phyloP scores from a whole-genome alignment of 257 asterid genomes.

The Linderniella brevidens region DNA sequence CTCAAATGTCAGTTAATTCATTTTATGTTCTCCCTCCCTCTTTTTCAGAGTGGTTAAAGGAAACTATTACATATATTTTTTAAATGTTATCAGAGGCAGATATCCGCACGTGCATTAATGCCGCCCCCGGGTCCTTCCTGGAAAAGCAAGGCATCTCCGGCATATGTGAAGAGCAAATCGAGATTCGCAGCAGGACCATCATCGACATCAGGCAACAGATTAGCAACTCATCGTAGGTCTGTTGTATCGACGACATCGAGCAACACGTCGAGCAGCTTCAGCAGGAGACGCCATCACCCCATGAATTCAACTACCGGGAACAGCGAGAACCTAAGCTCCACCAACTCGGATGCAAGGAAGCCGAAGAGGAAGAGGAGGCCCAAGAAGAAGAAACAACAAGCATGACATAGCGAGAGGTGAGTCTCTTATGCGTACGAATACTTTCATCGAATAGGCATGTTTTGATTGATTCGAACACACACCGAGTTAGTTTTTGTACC shows the following conservation, averaged over 20 bases:
- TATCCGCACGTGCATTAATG: slow-evolving; percentile 83
- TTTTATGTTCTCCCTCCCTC: too few relatives aligned
- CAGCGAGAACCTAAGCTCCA: slow-evolving; percentile 39
- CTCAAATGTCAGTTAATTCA: too few relatives aligned
- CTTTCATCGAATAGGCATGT: too few relatives aligned
- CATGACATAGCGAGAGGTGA: background rate
- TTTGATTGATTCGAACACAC: too few relatives aligned
- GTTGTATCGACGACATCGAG: slow-evolving; percentile 55
- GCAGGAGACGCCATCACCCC: slow-evolving; percentile 30
- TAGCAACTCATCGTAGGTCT: slow-evolving; percentile 13
- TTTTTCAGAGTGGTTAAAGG: too few relatives aligned
- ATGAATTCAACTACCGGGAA: slow-evolving; percentile 51
- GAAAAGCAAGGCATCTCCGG: slow-evolving; percentile 22
- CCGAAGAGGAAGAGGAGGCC: slow-evolving; percentile 88
- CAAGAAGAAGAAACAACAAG: slow-evolving; percentile 80
- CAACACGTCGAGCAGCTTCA: slow-evolving; percentile 54
- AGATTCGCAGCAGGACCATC: slow-evolving; percentile 37
- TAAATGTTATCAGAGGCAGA: slow-evolving; percentile 31
- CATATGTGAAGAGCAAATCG: slow-evolving; percentile 22
- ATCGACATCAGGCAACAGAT: slow-evolving; percentile 16
- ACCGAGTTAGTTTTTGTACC: too few relatives aligned
- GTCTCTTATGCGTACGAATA: too few relatives aligned
- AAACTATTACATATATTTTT: too few relatives aligned
- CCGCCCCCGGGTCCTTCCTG: slow-evolving; percentile 83
- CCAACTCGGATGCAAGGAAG: slow-evolving; percentile 54